These are phyloP conservation scores for Erodium moschatum DNA, from an alignment of 441 rosid species.

Conservation along the genomic window DNA sequence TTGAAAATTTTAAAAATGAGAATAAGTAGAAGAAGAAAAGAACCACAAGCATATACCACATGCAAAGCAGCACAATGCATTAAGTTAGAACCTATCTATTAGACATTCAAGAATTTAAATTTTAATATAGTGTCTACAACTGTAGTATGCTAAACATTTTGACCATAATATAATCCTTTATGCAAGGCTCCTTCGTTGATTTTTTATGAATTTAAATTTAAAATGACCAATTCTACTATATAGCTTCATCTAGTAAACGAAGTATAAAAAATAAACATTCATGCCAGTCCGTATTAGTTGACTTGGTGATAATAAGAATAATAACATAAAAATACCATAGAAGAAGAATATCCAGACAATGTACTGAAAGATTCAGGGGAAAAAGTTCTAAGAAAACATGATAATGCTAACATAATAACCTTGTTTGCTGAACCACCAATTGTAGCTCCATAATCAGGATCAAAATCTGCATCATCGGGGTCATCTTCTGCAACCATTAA, in stretches of 20 bases:
- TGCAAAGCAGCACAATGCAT: too few species aligned
- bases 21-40: too few species aligned
- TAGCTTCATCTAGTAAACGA: not conserved
- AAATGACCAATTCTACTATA: not conserved
- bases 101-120: not conserved
- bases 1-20: too few species aligned
- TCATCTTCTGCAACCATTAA: slow-evolving; percentile 68
- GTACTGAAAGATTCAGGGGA: not conserved
- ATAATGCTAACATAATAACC: slow-evolving; percentile 33
- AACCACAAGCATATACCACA: too few species aligned
- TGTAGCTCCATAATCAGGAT: slow-evolving; percentile 52
- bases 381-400: not conserved
- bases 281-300: not conserved
- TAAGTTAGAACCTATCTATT: not conserved
- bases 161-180: not conserved
- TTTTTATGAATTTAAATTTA: not conserved
- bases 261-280: not conserved
- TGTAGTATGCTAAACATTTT: not conserved
- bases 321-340: not conserved
- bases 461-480: slow-evolving; percentile 93
- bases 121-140: not conserved
- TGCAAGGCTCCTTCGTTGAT: not conserved
- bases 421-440: slow-evolving; percentile 36
- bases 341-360: not conserved
- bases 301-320: not conserved